These are phyloP conservation scores for Globisporangium apiculatum DNA, from an alignment of 352 stramenopile species.

Conservation along the genomic window DNA sequence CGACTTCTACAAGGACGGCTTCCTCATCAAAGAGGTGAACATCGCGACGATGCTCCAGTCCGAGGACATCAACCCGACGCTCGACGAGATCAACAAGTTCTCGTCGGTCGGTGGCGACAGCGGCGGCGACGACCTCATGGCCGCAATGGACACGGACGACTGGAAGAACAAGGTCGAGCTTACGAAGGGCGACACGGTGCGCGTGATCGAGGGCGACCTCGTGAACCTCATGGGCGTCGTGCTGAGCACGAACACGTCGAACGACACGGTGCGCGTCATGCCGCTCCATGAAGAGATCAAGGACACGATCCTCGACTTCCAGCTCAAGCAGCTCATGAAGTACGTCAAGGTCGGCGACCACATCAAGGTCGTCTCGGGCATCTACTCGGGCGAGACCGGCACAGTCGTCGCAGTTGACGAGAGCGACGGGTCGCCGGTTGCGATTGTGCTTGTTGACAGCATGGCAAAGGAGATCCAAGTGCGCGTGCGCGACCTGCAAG, in stretches of 20 bases:
- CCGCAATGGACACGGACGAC: constrained; percentile 70
- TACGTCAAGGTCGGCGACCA: constrained; percentile 90
- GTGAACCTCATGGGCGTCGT: constrained; percentile 89
- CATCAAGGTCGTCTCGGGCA: constrained; percentile 88
- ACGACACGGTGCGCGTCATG: constrained; percentile 86
- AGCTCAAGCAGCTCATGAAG: constrained; percentile 87
- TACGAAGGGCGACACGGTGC: constrained; percentile 86
- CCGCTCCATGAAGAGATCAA: constrained; percentile 89
- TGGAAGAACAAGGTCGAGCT: constrained; percentile 88
- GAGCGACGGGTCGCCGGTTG: constrained; percentile 70
- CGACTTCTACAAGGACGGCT: constrained; percentile 85
- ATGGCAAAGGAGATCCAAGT: constrained; percentile 90
- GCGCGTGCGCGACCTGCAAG: constrained; percentile 83
- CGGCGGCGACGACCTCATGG: constrained; percentile 56
- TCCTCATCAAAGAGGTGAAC: constrained; percentile 84
- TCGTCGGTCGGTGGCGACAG: constrained; percentile 57
- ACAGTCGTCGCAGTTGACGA: constrained; percentile 87
- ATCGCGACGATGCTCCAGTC: constrained; percentile 81
- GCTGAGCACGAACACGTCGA: constrained; percentile 82
- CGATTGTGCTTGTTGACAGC: constrained; percentile 86
- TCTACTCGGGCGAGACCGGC: constrained; percentile 86
- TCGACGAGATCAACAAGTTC: constrained; percentile 89
- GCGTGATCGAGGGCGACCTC: constrained; percentile 83
- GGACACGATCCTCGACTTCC: constrained; percentile 86
- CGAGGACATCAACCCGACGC: constrained; percentile 78